Conservation (phyloP, 352 stramenopile species). For the Phytophthora lateralis region DNA sequence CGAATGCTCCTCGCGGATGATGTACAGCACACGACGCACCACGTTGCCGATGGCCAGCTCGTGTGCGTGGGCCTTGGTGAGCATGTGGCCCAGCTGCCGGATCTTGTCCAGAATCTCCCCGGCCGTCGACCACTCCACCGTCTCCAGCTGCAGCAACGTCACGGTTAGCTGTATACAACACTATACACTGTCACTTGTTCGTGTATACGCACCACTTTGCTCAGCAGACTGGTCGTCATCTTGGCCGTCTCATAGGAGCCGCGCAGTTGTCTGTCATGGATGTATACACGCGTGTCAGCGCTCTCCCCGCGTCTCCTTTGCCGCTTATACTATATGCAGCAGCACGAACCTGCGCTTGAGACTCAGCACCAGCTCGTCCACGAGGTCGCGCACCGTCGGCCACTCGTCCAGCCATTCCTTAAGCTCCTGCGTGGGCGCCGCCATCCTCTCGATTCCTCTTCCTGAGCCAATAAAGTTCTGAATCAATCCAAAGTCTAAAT, state of each 20-base stretch:
- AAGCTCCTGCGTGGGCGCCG: slow-evolving; percentile 39
- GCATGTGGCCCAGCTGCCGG: slow-evolving; percentile 77
- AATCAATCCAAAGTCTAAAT: neutral
- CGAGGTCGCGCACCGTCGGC: slow-evolving; percentile 67
- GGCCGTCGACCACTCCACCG: slow-evolving; percentile 77
- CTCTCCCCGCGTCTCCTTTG: neutral
- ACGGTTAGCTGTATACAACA: neutral
- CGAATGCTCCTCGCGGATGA: slow-evolving; percentile 88
- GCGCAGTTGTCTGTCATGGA: slow-evolving; percentile 51
- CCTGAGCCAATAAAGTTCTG: neutral
- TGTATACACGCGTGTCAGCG: slow-evolving; percentile 13
- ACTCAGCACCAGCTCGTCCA: slow-evolving; percentile 78
- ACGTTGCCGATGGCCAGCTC: slow-evolving; percentile 91
- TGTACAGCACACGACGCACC: slow-evolving; percentile 87
- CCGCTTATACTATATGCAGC: neutral
- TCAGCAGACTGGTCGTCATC: slow-evolving; percentile 75
- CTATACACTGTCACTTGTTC: slow-evolving; percentile 7
- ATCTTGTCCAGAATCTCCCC: slow-evolving; percentile 89
- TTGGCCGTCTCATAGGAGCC: slow-evolving; percentile 86
- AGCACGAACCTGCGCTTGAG: slow-evolving; percentile 72
- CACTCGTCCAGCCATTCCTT: slow-evolving; percentile 80
- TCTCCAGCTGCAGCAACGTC: slow-evolving; percentile 56
- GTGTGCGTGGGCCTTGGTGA: slow-evolving; percentile 80
- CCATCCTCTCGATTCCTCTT: slow-evolving; percentile 8
- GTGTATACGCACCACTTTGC: slow-evolving; percentile 61